Evolutionary conservation across 2,329 filamentous ascomycete genomes (phyloP), one percentile per base, ranked within the genome.

Genomic region (Hymenoscyphus albidus): DNA sequence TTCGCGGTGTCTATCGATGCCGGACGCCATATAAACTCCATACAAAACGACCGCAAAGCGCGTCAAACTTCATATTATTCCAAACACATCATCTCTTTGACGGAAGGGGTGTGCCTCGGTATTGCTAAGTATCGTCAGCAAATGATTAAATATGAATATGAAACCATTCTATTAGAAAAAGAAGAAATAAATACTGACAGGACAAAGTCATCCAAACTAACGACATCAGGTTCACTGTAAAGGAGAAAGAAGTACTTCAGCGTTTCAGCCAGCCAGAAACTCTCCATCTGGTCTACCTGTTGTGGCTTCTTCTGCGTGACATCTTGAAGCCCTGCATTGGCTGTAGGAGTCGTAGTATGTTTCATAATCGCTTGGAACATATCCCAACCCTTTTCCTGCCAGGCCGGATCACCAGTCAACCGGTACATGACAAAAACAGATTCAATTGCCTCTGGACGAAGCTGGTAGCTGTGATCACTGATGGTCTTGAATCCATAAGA

Each of bases 241-340:
- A 83, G 81, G 67, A 88, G 69, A 74, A 85, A 88, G 22, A 80
- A 77, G 70, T 88, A 88, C 76, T 88, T 88, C 70, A 88, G 69
- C 62, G 86, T 83, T 74, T 89, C 86, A 0, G 85, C 85, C 70
- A 88, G 85, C 74, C 86, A 81, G 73, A 88, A 88, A 68, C 69
- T 70, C 65, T 89, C 86, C 77, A 85, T 84, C 35, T 79, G 78
- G 70, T 89, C 84, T 57, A 77, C 74, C 62, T 76, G 65, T 10
- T 58, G 44, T 3, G 70, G 64, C 13, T 67, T 56, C 44, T 12
- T 56, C 48, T 63, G 59, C 14, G 66, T 71, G 9, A 81, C 79
- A 69, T 81, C 77, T 2, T 71, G 63, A 39, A 80, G 74, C 13
- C 74, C 74, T 5, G 79, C 78, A 68, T 80, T 76, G 2, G 75